Evolutionary conservation across 208 protist species (phyloP), one percentile per base, ranked within the genome.

Genomic region (Balamuthia mandrillaris): DNA sequence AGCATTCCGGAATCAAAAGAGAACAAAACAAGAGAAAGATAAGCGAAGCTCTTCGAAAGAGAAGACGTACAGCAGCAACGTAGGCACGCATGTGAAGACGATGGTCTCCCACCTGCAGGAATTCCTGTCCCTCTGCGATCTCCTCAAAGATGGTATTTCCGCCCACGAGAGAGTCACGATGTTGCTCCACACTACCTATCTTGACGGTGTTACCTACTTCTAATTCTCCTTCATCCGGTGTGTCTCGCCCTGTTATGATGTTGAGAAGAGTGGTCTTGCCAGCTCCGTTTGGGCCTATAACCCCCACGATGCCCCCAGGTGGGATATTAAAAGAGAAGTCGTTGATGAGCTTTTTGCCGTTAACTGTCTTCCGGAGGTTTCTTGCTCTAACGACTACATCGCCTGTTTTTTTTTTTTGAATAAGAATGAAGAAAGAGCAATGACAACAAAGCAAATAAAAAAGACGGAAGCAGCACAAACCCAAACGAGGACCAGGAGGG

Each of bases 201-300:
- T 49, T 18, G 5, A 92, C 90, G 12, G 88, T 89, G 4, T 52
- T 41, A 44, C 88, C 90, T 18, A 91, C 39, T 7, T 18, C 24
- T 0, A 91, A 12, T 1, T 42, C 39, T 27, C 90, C 90, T 5
- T 14, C 39, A 16, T 82, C 58, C 3, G 88, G 86, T 18, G 66
- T 6, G 6, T 89, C 29, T 18, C 84, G 79, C 27, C 86, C 87
- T 0, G 77, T 45, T 27, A 88, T 56, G 18, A 90, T 41, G 39
- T 86, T 52, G 41, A 93, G 81, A 2, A 93, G 83, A 18, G 90
- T 92, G 1, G 84, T 86, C 66, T 93, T 93, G 24, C 90, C 90
- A 0, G 68, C 35, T 39, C 90, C 90, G 49, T 93, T 93, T 4
- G 90, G 52, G 6, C 90, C 90, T 18, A 92, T 81, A 6, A 93